These are phyloP conservation scores for Coemansia sp. DNA, from an alignment of 192 early-diverging fungal genomes.

Conservation along the genomic window DNA sequence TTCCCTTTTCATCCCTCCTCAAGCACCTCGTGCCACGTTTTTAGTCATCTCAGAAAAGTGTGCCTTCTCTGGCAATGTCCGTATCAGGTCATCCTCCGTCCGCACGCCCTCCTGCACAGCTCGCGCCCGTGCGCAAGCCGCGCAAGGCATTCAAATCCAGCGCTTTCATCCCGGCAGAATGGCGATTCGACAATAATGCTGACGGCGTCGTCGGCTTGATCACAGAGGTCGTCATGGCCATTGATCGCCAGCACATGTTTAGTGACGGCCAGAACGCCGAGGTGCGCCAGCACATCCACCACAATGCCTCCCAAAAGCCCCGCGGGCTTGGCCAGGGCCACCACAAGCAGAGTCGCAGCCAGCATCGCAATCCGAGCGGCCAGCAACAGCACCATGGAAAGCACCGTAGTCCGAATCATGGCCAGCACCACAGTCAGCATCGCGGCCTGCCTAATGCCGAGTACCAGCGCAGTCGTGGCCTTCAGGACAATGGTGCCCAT, in stretches of 20 bases:
- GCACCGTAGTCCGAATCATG: background rate
- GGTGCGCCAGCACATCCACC: constrained; percentile 16
- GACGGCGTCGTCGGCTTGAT: constrained; percentile 27
- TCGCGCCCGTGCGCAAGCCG: constrained; percentile 3
- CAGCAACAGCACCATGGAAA: constrained; percentile 6
- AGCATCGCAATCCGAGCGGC: background rate
- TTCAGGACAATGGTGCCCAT: background rate
- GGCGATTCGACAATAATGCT: constrained; percentile 29
- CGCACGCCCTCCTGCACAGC: background rate
- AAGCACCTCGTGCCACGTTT: background rate
- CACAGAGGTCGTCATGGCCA: constrained; percentile 30
- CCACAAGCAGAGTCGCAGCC: background rate
- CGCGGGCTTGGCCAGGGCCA: constrained; percentile 3
- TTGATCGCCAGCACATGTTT: constrained; percentile 27
- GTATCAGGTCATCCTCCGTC: constrained; percentile 2
- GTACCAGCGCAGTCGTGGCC: background rate
- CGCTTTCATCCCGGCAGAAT: constrained; percentile 35
- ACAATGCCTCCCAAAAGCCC: constrained; percentile 5
- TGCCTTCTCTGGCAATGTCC: constrained; percentile 5
- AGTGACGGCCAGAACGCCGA: constrained; percentile 10
- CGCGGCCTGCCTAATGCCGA: background rate
- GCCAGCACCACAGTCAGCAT: constrained; percentile 4
- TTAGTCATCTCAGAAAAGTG: background rate
- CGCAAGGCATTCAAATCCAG: constrained; percentile 36
- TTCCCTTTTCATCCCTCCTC: background rate